Evolutionary conservation across 768 basidiomycete genomes (phyloP), one percentile per base, ranked within the genome.

Genomic region (Tulasnella sp.): DNA sequence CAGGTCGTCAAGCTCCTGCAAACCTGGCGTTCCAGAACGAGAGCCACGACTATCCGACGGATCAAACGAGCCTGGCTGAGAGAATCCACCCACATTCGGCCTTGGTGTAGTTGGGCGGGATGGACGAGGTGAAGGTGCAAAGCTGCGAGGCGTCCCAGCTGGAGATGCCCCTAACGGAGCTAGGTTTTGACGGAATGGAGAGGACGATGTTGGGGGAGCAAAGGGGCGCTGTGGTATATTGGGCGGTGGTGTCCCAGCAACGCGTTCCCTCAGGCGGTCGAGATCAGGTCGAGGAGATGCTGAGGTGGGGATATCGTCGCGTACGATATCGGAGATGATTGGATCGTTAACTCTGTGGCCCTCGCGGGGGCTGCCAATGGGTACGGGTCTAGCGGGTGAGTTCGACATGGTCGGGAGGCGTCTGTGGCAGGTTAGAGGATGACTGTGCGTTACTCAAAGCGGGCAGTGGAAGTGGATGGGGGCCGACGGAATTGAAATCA

Each of bases 1-100:
- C 26, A 91, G 72, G 24, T 77, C 80, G 21, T 86, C 84, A 13
- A 86, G 19, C 26, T 56, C 53, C 29, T 15, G 19, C 34, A 38
- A 5, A 5, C 13, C 48, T 54, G 50, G 56, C 52, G 45, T 49
- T 43, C 61, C 26, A 41, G 23, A 24, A 42, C 41, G 3, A 43
- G 55, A 24, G 29, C 44, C 23, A 29, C 55, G 27, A 21, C 32
- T 50, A 11, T 59, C 58, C 23, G 44, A 47, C 5, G 47, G 45
- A 51, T 44, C 58, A 29, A 49, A 50, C 21, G 58, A 30, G 32
- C 50, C 58, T 15, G 58, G 26, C 21, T 23, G 34, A 38, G 34
- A 15, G 34, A 38, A 38, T 15, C 21, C 47, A 21, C 47, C 47
- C 7, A 11, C 47, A 48, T n/a, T n/a, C n/a, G 27, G 27, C 27